Evolutionary conservation across 306 rosid species (phyloP).

Genomic region (Glycine tomentella): DNA sequence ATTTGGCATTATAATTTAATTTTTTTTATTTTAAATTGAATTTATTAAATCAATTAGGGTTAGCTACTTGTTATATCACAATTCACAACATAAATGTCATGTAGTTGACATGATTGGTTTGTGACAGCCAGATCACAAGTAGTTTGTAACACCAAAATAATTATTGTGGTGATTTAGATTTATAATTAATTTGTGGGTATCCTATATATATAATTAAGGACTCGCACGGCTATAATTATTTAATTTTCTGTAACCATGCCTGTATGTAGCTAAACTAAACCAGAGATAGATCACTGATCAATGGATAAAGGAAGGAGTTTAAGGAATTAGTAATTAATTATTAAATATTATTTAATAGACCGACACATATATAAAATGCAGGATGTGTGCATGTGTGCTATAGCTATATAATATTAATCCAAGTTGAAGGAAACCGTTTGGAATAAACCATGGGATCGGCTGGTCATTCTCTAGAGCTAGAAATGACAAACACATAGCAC

Average conservation of each 20-base stretch:
- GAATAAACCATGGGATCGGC: conserved; percentile 47
- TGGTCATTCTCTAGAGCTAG: conserved; percentile 52
- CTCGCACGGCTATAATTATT: background rate
- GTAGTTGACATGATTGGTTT: conserved; percentile 14
- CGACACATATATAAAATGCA: conserved; percentile 1
- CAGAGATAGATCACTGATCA: background rate
- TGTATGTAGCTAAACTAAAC: background rate
- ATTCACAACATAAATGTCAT: background rate
- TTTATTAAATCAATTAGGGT: background rate
- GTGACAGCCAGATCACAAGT: background rate
- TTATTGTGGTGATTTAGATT: background rate
- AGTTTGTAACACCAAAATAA: background rate
- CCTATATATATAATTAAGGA: background rate
- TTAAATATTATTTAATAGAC: background rate
- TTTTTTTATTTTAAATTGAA: background rate
- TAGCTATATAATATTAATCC: conserved; percentile 3
- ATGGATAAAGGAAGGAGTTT: conserved; percentile 23
- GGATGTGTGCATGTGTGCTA: background rate
- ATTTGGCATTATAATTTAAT: background rate
- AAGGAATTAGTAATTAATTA: conserved; percentile 14
- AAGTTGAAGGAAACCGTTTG: conserved; percentile 31
- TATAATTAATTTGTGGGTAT: background rate
- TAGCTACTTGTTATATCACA: background rate
- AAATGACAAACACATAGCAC: conserved; percentile 59
- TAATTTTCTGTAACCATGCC: background rate